Conservation (phyloP, 2,329 filamentous ascomycete species). For the Ascochyta fabae region DNA sequence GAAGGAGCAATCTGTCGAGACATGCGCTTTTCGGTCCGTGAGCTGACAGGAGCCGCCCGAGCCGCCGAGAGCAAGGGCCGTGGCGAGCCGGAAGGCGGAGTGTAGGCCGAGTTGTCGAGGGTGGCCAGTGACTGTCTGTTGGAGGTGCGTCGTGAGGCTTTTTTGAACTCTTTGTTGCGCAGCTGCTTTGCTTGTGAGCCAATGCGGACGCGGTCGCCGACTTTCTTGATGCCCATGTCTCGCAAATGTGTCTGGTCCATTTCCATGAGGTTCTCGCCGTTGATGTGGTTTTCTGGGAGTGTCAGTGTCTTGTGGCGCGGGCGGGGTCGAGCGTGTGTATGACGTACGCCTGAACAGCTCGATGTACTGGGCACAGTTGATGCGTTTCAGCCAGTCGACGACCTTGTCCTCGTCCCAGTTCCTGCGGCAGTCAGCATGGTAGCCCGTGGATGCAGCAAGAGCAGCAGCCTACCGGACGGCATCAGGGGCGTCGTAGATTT, state of each 20-base stretch:
- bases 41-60: conserved; percentile 51
- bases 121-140: conserved; percentile 87
- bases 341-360: conserved; percentile 74
- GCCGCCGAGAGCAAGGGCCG: conserved; percentile 63
- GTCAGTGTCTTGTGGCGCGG: conserved; percentile 23
- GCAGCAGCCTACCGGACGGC: conserved; percentile 51
- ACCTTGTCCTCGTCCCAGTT: conserved; percentile 91
- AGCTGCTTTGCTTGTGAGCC: conserved; percentile 58
- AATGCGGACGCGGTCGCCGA: conserved; percentile 92
- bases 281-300: conserved; percentile 82
- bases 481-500: conserved; percentile 73
- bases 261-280: conserved; percentile 93
- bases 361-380: conserved; percentile 95
- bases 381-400: conserved; percentile 85
- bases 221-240: conserved; percentile 98
- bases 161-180: conserved; percentile 56
- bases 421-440: conserved; percentile 45
- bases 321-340: background rate
- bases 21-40: conserved; percentile 57
- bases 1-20: conserved; percentile 54
- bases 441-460: background rate
- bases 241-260: conserved; percentile 96
- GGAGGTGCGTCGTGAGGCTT: conserved; percentile 67
- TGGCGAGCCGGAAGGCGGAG: conserved; percentile 69
- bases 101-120: conserved; percentile 71